A percentile compares a stretch with the other conserved stretches of the same genome.
These are phyloP conservation scores for Mortierella hygrophila DNA, from an alignment of 192 early-diverging fungal genomes.

Conservation along the genomic window DNA sequence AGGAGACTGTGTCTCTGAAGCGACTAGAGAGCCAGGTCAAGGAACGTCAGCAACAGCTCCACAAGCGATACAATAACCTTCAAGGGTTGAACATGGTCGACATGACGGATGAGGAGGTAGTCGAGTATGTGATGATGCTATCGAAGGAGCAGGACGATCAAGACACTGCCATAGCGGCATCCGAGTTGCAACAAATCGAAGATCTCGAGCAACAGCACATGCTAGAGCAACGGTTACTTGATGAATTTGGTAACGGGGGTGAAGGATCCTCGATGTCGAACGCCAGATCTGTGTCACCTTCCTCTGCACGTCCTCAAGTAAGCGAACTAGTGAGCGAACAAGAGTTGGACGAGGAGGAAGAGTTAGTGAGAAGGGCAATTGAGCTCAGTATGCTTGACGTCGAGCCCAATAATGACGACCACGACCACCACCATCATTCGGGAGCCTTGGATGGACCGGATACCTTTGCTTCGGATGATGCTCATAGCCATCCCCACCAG, in stretches of 20 bases:
- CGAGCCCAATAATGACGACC: not conserved
- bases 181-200: slow-evolving; percentile 31
- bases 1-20: slow-evolving; percentile 39
- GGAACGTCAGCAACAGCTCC: slow-evolving; percentile 40
- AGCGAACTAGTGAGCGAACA: slow-evolving; percentile 18
- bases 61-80: slow-evolving; percentile 45
- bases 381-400: slow-evolving; percentile 43
- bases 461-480: not conserved
- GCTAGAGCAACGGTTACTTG: not conserved
- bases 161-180: slow-evolving; percentile 1
- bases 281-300: not conserved
- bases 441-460: not conserved
- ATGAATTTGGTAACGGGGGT: slow-evolving; percentile 7
- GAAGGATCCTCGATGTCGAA: slow-evolving; percentile 17
- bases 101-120: slow-evolving; percentile 68
- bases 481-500: not conserved
- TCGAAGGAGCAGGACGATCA: slow-evolving; percentile 50
- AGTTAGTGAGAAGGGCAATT: slow-evolving; percentile 42
- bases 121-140: slow-evolving; percentile 71
- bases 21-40: slow-evolving; percentile 30
- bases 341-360: slow-evolving; percentile 48
- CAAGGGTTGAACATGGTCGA: slow-evolving; percentile 57
- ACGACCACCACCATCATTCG: not conserved
- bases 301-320: not conserved
- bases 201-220: slow-evolving; percentile 17